These are phyloP conservation scores for Heterobasidion annosum DNA, from an alignment of 1,284 basidiomycete species.

Conservation along the genomic window DNA sequence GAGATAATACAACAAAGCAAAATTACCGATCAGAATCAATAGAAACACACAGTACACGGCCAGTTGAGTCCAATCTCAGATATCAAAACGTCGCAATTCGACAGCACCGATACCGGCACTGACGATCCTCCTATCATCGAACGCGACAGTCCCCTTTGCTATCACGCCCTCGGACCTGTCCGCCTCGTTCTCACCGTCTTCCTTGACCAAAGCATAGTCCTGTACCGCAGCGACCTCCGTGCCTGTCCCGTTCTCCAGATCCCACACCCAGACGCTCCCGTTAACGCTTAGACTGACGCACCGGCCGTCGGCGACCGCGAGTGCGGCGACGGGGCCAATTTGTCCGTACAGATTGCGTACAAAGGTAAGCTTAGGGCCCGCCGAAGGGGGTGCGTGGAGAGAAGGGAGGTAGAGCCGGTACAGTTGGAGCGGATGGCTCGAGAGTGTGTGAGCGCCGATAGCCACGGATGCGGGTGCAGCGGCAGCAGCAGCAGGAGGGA, in stretches of 20 bases:
- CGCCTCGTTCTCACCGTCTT: background rate
- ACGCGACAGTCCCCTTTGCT: constrained; percentile 41
- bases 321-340: constrained; percentile 50
- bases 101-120: constrained; percentile 43
- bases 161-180: constrained; percentile 4
- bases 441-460: constrained; percentile 4
- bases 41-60: no score
- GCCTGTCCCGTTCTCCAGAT: constrained; percentile 60
- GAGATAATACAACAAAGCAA: no score
- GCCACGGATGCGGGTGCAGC: background rate
- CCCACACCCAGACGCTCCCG: constrained; percentile 77
- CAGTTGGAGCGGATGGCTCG: constrained; percentile 42
- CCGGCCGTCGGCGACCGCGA: constrained; percentile 68
- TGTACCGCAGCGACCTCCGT: constrained; percentile 36
- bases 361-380: constrained; percentile 57
- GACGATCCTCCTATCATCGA: constrained; percentile 68
- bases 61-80: constrained; percentile 21
- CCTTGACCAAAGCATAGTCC: background rate
- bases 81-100: constrained; percentile 59
- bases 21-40: no score
- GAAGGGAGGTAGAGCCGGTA: constrained; percentile 63
- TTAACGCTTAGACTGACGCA: constrained; percentile 65
- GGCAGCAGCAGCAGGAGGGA: constrained; percentile 15
- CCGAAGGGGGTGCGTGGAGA: constrained; percentile 28
- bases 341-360: constrained; percentile 63